Conservation (phyloP, 2,329 filamentous ascomycete genomes). For the Verticillium zaregamsianum region DNA sequence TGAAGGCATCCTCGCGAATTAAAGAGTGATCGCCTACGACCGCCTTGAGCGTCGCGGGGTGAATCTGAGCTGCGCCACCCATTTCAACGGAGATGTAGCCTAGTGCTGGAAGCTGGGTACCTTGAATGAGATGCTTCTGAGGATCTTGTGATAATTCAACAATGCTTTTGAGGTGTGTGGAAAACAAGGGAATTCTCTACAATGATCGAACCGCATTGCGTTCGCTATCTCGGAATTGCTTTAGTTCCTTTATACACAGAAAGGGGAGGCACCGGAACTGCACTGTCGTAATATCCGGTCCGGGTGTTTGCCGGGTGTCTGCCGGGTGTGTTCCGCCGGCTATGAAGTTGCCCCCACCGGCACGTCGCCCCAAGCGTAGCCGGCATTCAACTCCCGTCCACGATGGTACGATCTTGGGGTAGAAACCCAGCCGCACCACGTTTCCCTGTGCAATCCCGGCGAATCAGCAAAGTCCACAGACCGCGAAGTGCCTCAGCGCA, state of each 20-base stretch:
- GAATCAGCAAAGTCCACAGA: too few species aligned
- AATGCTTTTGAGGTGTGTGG: too few species aligned
- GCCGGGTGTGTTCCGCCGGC: background rate
- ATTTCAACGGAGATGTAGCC: background rate
- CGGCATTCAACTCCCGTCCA: background rate
- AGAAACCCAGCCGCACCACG: background rate
- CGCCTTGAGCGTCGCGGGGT: background rate
- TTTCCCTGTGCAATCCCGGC: too few species aligned
- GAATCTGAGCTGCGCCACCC: background rate
- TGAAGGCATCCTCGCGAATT: slow-evolving; percentile 4
- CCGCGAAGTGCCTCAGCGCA: too few species aligned
- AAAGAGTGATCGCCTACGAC: background rate
- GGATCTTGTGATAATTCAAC: too few species aligned
- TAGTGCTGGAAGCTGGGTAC: background rate
- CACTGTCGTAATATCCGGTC: background rate
- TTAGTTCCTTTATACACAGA: background rate
- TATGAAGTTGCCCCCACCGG: background rate
- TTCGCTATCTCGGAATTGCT: too few species aligned
- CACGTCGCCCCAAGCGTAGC: background rate
- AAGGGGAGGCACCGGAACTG: background rate
- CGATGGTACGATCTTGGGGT: background rate
- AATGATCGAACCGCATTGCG: too few species aligned
- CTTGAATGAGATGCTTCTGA: too few species aligned
- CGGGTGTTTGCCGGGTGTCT: background rate
- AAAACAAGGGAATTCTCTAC: too few species aligned